Percentiles rank a stretch among this genome's conserved stretches.
phyloP scores from a whole-genome alignment of 768 basidiomycete genomes.

The Mycena leptocephala region DNA sequence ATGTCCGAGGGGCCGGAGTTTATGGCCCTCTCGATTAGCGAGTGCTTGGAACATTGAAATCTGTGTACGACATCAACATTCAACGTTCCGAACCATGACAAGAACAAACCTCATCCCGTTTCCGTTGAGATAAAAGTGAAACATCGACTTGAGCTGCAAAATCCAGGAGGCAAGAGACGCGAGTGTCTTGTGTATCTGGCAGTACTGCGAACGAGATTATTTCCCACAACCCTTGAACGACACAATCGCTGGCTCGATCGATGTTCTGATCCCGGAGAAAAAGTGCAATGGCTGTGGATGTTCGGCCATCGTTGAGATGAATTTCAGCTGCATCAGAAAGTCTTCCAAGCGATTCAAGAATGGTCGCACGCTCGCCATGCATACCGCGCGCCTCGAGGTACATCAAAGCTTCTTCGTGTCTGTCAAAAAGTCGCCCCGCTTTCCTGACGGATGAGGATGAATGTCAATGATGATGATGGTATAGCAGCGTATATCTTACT shows the following conservation, averaged over 20 bases:
- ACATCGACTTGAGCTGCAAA: slow-evolving; percentile 38
- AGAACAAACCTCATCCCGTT: slow-evolving; percentile 31
- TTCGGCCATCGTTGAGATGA: slow-evolving; percentile 63
- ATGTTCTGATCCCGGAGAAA: slow-evolving; percentile 54
- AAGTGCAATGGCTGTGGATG: slow-evolving; percentile 62
- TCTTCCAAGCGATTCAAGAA: slow-evolving; percentile 61
- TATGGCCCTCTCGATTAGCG: slow-evolving; percentile 31
- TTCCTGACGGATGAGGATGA: slow-evolving; percentile 52
- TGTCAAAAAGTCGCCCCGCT: slow-evolving; percentile 62
- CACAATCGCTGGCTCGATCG: slow-evolving; percentile 55
- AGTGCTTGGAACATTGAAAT: slow-evolving; percentile 55
- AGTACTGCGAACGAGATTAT: slow-evolving; percentile 58
- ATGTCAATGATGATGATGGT: background rate
- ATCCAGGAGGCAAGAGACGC: slow-evolving; percentile 40
- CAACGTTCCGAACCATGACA: background rate
- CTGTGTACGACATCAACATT: background rate
- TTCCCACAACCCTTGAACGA: slow-evolving; percentile 64
- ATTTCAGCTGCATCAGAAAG: slow-evolving; percentile 68
- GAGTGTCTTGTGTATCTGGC: slow-evolving; percentile 24
- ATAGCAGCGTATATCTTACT: slow-evolving; percentile 41
- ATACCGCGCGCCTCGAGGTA: slow-evolving; percentile 73
- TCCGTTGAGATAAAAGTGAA: slow-evolving; percentile 8
- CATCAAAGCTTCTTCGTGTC: slow-evolving; percentile 66
- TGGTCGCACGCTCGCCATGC: slow-evolving; percentile 60
- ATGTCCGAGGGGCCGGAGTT: slow-evolving; percentile 49